Evolutionary conservation across 1,284 basidiomycete genomes (phyloP), one percentile per base, ranked within the genome.

Genomic region (Papiliotrema fonsecae): DNA sequence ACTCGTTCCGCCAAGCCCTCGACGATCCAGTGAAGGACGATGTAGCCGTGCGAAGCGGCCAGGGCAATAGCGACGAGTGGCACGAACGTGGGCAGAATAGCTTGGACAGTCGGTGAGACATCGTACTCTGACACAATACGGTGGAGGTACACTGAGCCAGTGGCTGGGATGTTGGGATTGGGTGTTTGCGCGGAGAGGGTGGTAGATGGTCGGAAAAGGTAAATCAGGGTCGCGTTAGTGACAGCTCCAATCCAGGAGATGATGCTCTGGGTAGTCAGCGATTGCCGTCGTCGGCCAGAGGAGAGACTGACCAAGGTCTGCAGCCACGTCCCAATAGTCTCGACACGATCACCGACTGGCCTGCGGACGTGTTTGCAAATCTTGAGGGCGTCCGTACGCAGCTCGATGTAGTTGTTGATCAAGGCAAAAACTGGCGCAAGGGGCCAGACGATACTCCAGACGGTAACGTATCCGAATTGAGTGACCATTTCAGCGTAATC

Each of bases 401-500:
- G 75, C 74, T 98, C 96, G 58, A 98, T 77, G 71, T 91, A 82
- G 72, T 96, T 94, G 77, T 96, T 72, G 49, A 69, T 50, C 25
- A 70, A 51, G 3, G 61, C 58, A 36, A 65, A 60, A 31, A 62
- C 78, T n/a, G 87, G 84, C 4, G 90, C 88, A 16, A 98, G 77
- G 1, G 93, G 91, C 94, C 93, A 98, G 50, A 94, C 88, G 26
- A 88, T 85, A 35, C 85, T 87, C 89, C 93, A 97, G 26, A 97
- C 77, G 2, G 83, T 82, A 25, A 97, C 83, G 69, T 92, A 93
- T 2, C 94, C 94, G 66, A 96, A 94, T 72, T 76, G 79, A 3
- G 88, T 89, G 24, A 90, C 88, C 91, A 97, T 96, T 76, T 97
- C 93, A 62, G 83, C 84, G 71, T 93, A 97, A 74, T 96, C 92